Conservation (phyloP, 2,329 filamentous ascomycete genomes). For the Fonsecaea multimorphosa region DNA sequence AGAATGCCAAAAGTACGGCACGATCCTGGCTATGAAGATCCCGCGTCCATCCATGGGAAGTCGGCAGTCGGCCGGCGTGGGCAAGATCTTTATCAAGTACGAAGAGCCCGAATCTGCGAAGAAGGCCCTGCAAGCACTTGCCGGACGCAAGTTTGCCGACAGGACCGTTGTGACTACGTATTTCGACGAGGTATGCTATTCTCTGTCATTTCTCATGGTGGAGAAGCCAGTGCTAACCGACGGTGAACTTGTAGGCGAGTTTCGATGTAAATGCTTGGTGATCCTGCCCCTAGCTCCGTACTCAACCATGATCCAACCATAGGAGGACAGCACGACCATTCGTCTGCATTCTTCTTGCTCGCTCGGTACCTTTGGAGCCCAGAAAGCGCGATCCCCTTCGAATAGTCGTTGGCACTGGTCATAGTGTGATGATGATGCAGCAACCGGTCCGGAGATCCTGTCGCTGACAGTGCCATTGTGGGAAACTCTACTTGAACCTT, state of each 20-base stretch:
- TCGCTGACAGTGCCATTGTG: neutral
- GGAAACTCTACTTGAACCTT: neutral
- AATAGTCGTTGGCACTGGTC: neutral
- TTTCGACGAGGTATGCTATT: slow-evolving; percentile 78
- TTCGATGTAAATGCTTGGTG: slow-evolving; percentile 93
- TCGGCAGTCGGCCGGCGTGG: slow-evolving; percentile 84
- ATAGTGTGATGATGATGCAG: neutral
- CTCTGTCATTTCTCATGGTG: neutral
- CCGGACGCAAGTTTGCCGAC: slow-evolving; percentile 94
- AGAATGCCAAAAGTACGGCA: slow-evolving; percentile 90
- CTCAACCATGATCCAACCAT: neutral
- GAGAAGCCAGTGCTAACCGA: slow-evolving; percentile 16
- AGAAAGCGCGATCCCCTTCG: neutral
- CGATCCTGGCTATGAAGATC: slow-evolving; percentile 86
- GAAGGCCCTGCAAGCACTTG: slow-evolving; percentile 85
- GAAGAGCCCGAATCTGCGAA: slow-evolving; percentile 77
- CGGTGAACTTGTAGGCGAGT: slow-evolving; percentile 69
- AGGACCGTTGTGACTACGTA: slow-evolving; percentile 96
- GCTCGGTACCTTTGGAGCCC: neutral
- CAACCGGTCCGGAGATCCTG: neutral
- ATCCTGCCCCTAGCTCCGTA: slow-evolving; percentile 32
- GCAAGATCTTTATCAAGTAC: slow-evolving; percentile 98
- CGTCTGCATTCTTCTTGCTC: neutral
- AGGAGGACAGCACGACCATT: neutral
- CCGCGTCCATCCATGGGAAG: slow-evolving; percentile 83